Conservation (phyloP, 164 flowering plant species). For the Piper longum region DNA sequence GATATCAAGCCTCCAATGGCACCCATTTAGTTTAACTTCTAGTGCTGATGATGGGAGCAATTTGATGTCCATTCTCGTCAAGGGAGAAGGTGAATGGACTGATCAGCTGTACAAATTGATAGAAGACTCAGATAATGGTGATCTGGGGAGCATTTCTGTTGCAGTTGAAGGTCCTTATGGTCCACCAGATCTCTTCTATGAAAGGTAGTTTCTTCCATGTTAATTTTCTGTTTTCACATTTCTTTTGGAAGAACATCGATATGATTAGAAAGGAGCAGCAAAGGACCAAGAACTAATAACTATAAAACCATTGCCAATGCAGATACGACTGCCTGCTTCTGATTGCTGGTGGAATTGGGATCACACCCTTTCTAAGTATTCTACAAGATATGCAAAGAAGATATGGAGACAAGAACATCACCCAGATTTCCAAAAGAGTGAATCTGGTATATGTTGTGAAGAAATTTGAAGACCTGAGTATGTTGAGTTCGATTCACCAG, state of each 20-base stretch:
- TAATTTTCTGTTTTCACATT: background rate
- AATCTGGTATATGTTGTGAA: slow-evolving; percentile 46
- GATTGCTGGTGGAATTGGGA: slow-evolving; percentile 75
- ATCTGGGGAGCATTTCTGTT: slow-evolving; percentile 31
- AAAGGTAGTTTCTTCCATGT: slow-evolving; percentile 27
- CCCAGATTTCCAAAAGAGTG: slow-evolving; percentile 22
- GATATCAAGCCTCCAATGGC: slow-evolving; percentile 67
- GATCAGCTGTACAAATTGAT: slow-evolving; percentile 35
- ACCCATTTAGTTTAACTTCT: slow-evolving; percentile 71
- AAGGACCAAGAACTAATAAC: background rate
- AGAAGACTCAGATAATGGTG: slow-evolving; percentile 18
- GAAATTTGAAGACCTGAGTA: slow-evolving; percentile 38
- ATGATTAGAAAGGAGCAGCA: background rate
- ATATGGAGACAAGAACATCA: slow-evolving; percentile 5
- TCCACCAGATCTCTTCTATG: slow-evolving; percentile 42
- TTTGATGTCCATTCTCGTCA: slow-evolving; percentile 44
- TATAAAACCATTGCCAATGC: slow-evolving; percentile 8
- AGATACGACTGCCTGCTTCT: slow-evolving; percentile 65
- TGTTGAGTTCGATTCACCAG: slow-evolving; percentile 36
- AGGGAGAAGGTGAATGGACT: slow-evolving; percentile 73
- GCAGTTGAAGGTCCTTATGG: slow-evolving; percentile 88
- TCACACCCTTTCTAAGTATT: slow-evolving; percentile 79
- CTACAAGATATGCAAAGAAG: slow-evolving; percentile 28
- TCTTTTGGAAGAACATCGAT: too few relatives aligned
- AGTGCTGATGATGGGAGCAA: slow-evolving; percentile 29